A percentile compares a stretch with the other conserved stretches of the same genome.
Conservation (phyloP, 1,139 yeast genomes). For the Suhomyces anneliseae region DNA sequence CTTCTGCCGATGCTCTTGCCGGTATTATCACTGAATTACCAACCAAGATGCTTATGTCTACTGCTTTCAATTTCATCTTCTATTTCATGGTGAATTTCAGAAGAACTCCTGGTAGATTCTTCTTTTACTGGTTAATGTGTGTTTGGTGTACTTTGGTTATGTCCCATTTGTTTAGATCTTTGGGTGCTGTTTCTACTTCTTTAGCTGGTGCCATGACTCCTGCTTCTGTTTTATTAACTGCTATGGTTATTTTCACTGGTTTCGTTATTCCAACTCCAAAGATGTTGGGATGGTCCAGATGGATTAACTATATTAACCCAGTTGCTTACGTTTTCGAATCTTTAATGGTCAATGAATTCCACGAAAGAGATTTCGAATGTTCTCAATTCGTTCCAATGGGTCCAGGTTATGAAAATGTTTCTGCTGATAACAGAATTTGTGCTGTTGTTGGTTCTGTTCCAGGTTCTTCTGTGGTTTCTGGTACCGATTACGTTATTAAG, state of each 20-base stretch:
- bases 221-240: conserved; percentile 61
- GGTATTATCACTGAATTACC: conserved; percentile 70
- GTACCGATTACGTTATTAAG: conserved; percentile 52
- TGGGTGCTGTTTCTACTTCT: conserved; percentile 64
- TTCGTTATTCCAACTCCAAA: conserved; percentile 66
- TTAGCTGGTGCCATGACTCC: conserved; percentile 73
- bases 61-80: conserved; percentile 59
- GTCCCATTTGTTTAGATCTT: conserved; percentile 71
- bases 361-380: conserved; percentile 41
- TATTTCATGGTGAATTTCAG: conserved; percentile 71
- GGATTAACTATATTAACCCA: conserved; percentile 77
- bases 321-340: conserved; percentile 69
- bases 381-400: conserved; percentile 55
- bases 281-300: conserved; percentile 77
- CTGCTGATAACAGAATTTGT: conserved; percentile 52
- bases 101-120: conserved; percentile 67
- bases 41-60: conserved; percentile 52
- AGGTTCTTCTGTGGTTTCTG: conserved; percentile 55
- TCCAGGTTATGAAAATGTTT: conserved; percentile 39
- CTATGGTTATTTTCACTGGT: conserved; percentile 71
- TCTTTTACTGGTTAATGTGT: conserved; percentile 59
- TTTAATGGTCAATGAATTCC: conserved; percentile 62
- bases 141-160: conserved; percentile 57
- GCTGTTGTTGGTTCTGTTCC: conserved; percentile 61
- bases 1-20: conserved; percentile 75